Percentiles rank a stretch among this genome's conserved stretches.
phyloP scores from a whole-genome alignment of 2,329 filamentous ascomycete species.

The Fusarium sp. region DNA sequence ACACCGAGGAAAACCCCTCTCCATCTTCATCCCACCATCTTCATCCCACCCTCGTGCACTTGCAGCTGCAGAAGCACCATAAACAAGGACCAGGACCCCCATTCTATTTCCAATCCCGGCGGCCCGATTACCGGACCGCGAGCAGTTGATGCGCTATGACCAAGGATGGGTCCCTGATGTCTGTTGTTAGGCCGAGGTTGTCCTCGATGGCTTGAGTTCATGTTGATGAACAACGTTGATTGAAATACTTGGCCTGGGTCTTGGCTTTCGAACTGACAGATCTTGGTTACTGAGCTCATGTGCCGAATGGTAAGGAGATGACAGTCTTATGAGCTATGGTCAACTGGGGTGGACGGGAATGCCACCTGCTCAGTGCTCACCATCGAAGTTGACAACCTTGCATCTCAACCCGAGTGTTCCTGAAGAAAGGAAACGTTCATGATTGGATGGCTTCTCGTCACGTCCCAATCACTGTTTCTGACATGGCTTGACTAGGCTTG shows the following conservation, averaged over 20 bases:
- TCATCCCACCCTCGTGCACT: background rate
- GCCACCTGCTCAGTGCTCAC: background rate
- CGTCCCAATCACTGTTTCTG: background rate
- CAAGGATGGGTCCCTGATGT: background rate
- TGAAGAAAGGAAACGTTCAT: background rate
- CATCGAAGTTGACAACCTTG: background rate
- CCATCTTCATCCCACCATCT: background rate
- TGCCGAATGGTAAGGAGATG: background rate
- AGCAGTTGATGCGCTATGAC: background rate
- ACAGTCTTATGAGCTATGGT: background rate
- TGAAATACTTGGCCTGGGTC: background rate
- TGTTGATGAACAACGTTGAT: background rate
- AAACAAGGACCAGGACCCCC: background rate
- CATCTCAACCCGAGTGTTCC: background rate
- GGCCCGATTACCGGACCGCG: background rate
- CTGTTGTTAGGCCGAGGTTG: background rate
- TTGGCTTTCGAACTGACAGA: background rate
- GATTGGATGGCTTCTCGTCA: background rate
- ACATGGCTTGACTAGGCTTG: background rate
- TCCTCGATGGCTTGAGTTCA: background rate
- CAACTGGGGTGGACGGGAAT: background rate
- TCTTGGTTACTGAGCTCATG: background rate
- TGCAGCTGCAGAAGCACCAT: background rate
- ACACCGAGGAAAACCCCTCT: background rate
- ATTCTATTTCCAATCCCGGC: background rate